Evolutionary conservation across 148 eudicot genomes (phyloP), one percentile per base, ranked within the genome.

Genomic region (Fagopyrum tataricum): DNA sequence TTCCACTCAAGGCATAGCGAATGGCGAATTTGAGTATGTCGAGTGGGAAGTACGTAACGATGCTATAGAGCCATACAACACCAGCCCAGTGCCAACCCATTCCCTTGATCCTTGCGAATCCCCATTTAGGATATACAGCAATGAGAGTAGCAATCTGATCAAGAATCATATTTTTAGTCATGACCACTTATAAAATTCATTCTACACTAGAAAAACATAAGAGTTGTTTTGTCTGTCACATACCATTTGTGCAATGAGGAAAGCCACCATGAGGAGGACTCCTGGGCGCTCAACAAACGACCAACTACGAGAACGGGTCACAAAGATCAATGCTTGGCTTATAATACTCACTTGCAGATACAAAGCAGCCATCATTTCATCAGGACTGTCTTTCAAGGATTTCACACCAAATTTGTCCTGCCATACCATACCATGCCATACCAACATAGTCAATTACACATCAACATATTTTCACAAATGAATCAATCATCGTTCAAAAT

Each of bases 51-150:
- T 90, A 95, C 79, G 86, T 85, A 41, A 95, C 87, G 23, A 95
- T 59, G 53, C 93, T 95, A 81, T 76, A 95, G 39, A 95, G 68
- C 99, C 99, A 95, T 40, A 95, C 86, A 4, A 95, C 89, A 52
- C 99, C 99, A 14, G 99, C 99, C 99, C 99, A 95, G 73, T 91
- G 90, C 99, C 99, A 95, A 40, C 97, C 99, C 85, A 86, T 79
- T 41, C 97, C 97, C 71, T 88, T 81, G 44, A 95, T 85, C 72
- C 87, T 91, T 51, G 99, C 99, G 37, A 95, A 95, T 4, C 64
- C 82, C 99, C 96, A 90, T 82, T 87, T 70, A 5, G 96, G 92
- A n/a, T 95, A 95, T 17, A 95, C 99, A 6, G 97, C 96, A 51
- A 95, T 87, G n/a, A 95, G 51, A 72, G 97, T 95, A 18, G 99